Evolutionary conservation across 176 grass and related monocot genomes (phyloP), one percentile per base, ranked within the genome.

Genomic region (Poa pratensis): DNA sequence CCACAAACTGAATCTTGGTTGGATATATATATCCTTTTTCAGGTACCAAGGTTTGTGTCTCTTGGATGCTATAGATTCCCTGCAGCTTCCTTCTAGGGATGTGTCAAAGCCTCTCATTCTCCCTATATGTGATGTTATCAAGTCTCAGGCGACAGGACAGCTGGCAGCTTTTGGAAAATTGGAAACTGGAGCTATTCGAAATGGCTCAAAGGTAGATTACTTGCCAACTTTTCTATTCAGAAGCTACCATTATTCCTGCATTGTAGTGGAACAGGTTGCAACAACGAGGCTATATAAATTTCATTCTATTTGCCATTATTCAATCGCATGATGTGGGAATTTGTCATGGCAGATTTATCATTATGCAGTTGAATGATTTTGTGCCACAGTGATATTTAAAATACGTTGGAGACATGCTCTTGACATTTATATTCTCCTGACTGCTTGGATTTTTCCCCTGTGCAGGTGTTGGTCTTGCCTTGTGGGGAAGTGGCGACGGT

Each of bases 121-220:
- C 81, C 96, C 96, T 83, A 98, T 98, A 72, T 98, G 96, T 88
- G 96, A 98, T 90, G 89, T 98, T 86, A 92, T 98, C 79, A 94
- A 84, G 73, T 89, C 86, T 78, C 94, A 91, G 28, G 80, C 87
- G 65, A 98, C 92, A 83, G 93, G 96, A 65, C 93, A 95, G 80
- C 82, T 89, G 71, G 89, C 91, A 71, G 93, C 91, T 83, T 98
- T 83, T 92, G 96, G 96, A 87, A 98, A 98, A 87, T 86, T 98
- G 83, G 93, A 98, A 87, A 86, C 91, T 84, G 96, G 96, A 20
- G 93, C 96, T 81, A 90, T 98, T 83, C 84, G 67, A 86, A 89
- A 73, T 89, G 88, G 94, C 86, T 94, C 91, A 79, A 97, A 97
- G 94, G 94, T 97, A 91, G 66, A 83, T 65, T 82, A 49, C 12